Evolutionary conservation across 148 eudicot species (phyloP).

Genomic region (Arctostaphylos glauca): DNA sequence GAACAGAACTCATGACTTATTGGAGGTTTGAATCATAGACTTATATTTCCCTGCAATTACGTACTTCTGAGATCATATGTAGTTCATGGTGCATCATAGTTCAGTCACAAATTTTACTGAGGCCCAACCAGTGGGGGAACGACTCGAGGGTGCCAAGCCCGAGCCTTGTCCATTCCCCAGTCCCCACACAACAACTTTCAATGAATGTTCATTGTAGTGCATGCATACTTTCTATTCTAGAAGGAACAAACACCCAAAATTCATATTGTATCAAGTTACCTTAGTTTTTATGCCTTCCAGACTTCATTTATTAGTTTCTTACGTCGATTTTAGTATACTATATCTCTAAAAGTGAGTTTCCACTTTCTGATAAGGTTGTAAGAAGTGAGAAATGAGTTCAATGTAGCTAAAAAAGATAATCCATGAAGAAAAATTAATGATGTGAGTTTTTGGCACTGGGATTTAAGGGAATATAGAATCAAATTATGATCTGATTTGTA

Average conservation of each 20-base stretch:
- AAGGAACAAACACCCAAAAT: too few relatives aligned
- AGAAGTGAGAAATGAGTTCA: too few relatives aligned
- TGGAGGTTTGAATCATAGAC: conserved; percentile 55
- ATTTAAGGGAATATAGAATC: neutral
- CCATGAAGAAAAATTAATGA: neutral
- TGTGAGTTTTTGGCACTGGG: neutral
- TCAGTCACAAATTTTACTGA: too few relatives aligned
- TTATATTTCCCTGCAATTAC: neutral
- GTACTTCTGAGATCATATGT: neutral
- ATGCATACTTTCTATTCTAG: too few relatives aligned
- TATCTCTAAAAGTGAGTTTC: too few relatives aligned
- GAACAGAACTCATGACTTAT: conserved; percentile 89
- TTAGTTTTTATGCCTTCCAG: too few relatives aligned
- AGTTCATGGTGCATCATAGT: neutral
- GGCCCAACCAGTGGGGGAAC: neutral
- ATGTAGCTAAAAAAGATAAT: neutral
- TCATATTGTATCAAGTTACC: too few relatives aligned
- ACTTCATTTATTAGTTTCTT: too few relatives aligned
- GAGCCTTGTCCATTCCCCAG: neutral
- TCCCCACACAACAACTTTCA: neutral
- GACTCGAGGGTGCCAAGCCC: neutral
- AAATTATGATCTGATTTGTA: neutral
- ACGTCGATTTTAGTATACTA: too few relatives aligned
- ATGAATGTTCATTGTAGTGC: neutral
- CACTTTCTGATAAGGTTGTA: too few relatives aligned